Evolutionary conservation across 2,329 filamentous ascomycete genomes (phyloP).

Genomic region (Colletotrichum sp.): DNA sequence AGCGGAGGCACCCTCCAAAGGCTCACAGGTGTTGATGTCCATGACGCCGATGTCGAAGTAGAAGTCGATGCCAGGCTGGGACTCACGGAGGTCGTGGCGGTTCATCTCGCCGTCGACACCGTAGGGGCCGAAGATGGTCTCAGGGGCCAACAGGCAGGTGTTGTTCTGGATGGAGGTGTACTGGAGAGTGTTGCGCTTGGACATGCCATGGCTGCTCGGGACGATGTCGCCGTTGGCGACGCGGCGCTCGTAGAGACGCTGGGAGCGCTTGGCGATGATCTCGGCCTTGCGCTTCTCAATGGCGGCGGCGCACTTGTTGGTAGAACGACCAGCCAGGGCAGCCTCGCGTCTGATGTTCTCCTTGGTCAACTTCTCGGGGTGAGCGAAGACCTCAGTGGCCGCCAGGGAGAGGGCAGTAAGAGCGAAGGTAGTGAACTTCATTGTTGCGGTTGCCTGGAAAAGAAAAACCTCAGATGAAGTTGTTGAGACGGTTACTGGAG

Average conservation of each 20-base stretch:
- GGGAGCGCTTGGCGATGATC: neutral
- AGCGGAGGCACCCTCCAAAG: neutral
- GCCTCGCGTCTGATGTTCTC: neutral
- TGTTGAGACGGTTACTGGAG: neutral
- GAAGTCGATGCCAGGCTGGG: neutral
- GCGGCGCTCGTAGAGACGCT: neutral
- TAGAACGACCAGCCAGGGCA: neutral
- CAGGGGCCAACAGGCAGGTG: conserved; percentile 49
- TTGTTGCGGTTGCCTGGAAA: neutral
- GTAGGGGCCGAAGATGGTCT: conserved; percentile 53
- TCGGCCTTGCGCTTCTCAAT: conserved; percentile 1
- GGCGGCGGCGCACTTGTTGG: neutral
- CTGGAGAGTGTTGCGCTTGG: neutral
- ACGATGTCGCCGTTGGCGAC: neutral
- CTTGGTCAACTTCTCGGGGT: neutral
- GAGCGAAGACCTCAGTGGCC: neutral
- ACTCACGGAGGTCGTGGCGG: conserved; percentile 1
- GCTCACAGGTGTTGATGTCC: conserved; percentile 10
- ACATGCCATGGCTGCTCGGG: neutral
- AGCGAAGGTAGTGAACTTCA: neutral
- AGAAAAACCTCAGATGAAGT: neutral
- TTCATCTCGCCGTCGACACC: conserved; percentile 27
- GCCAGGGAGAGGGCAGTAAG: neutral
- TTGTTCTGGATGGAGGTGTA: conserved; percentile 27
- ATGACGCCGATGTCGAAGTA: conserved; percentile 8